These are phyloP conservation scores for Suhomyces chickasaworum DNA, from an alignment of 1,139 yeast species.

Conservation along the genomic window DNA sequence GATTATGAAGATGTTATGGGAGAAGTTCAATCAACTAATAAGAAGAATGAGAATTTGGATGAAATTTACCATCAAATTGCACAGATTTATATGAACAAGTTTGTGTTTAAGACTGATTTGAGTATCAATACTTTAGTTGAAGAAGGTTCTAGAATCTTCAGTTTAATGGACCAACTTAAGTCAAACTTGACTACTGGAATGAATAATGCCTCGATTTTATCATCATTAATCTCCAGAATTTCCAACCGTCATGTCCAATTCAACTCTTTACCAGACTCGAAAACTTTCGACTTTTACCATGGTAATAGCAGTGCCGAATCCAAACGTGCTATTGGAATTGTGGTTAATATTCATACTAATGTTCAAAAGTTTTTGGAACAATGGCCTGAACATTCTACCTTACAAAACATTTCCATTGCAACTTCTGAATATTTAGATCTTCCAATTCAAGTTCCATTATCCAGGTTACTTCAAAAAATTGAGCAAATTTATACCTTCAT, in stretches of 20 bases:
- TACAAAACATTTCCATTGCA: constrained; percentile 67
- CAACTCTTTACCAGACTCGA: constrained; percentile 13
- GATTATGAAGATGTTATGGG: constrained; percentile 74
- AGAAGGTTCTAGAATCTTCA: constrained; percentile 39
- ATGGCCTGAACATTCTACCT: constrained; percentile 97
- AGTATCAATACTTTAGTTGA: constrained; percentile 34
- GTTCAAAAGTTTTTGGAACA: constrained; percentile 55
- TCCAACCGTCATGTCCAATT: constrained; percentile 28
- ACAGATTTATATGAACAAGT: constrained; percentile 32
- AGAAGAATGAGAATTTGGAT: constrained; percentile 27
- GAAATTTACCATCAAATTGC: constrained; percentile 35
- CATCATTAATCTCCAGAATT: constrained; percentile 46
- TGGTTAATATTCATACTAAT: constrained; percentile 50
- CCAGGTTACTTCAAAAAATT: constrained; percentile 73
- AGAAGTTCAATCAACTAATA: constrained; percentile 22
- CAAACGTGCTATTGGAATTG: constrained; percentile 54
- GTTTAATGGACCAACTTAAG: constrained; percentile 28
- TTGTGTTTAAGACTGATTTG: constrained; percentile 18
- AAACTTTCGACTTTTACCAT: constrained; percentile 62
- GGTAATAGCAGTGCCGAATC: constrained; percentile 68
- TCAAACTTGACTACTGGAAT: constrained; percentile 25
- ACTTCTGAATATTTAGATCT: constrained; percentile 65
- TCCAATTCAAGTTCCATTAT: constrained; percentile 71
- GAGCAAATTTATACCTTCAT: constrained; percentile 84
- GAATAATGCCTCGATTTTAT: constrained; percentile 38